Base-by-base conservation (phyloP, 352 stramenopile genomes). In the Pythium biforme region DNA sequence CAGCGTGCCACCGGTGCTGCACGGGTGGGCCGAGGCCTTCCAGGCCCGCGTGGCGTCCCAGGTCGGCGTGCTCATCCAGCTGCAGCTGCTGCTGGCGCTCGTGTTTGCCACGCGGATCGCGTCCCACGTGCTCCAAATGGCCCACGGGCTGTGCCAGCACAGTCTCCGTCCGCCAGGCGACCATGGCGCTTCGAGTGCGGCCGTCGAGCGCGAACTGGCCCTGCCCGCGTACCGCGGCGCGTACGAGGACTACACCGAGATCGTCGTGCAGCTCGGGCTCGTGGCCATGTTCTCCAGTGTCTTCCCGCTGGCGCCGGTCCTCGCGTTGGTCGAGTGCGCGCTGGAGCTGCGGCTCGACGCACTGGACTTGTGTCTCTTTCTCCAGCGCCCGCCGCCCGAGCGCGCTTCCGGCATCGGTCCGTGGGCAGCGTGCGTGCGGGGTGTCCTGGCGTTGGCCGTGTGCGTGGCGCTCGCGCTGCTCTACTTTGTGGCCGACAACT, bases 291-390 rank as follows among this genome's bases (percentile, higher is more conserved):
- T 70, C 22, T 53, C 63, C 3, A 49, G 63, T n/a, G 25, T 65
- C 12, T 65, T 70, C 19, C 63, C 63, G 4, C 25, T 57, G 15
- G 63, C 50, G 12, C 49, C 63, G 15, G 23, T 57, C 27, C 34
- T 70, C 14, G 55, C 63, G 12, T 62, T 70, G 29, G 49, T 57
- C 9, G 68, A 72, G 48, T 69, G 58, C 39, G 64, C 64, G 31
- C 62, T 72, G 3, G 61, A 75, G 53, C 31, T 75, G 31, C 63
- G 68, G 12, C 60, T 75, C 41, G 68, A 75, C 37, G 68, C 68
- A 17, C 55, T 70, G 43, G 53, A 69, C 22, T 48, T 75, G 27
- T 75, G 68, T 49, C 59, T 65, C 4, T 70, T 60, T 25, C 46
- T 65, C 15, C 63, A 51, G 26, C 68, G 68, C 0, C 68, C 68